Base-by-base conservation (phyloP, 768 basidiomycete genomes). In the Paxillus involutus region DNA sequence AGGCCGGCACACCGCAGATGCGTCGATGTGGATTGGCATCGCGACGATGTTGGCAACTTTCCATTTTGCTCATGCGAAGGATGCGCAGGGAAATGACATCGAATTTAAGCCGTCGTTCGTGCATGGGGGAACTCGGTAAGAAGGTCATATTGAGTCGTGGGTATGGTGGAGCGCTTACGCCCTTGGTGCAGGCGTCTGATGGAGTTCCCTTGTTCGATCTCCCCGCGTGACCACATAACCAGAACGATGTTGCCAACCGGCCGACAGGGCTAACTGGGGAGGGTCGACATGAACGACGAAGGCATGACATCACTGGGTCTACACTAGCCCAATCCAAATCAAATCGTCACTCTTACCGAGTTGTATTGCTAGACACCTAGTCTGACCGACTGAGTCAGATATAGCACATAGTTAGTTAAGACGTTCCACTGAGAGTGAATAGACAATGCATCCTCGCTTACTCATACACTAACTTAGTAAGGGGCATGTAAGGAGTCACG, bases 1-100 rank as follows among this genome's bases (percentile, higher is more conserved):
- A 53, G 52, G 70, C 2, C 50, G 61, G 16, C 52, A 66, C 44
- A 43, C 67, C 2, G 70, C 66, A 1, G 60, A 63, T n/a, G 55
- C 55, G 3, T 63, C 59, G 19, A 26, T 71, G 6, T 71, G 59
- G 63, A 59, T 62, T 11, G 57, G 56, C 4, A 60, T 66, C 19
- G 64, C 56, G 2, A 63, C 57, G 29, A 57, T 69, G 24, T 56
- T 71, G 13, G 49, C 63, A 14, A 46, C 61, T 7, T 56, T 69
- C 45, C 21, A 52, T 7, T 63, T 71, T 32, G 33, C 51, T 16
- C 55, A 49, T 41, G 53, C 61, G 7, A 44, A 58, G 14, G 68
- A 63, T 43, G 57, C 59, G 9, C 43, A 62, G 12, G 70, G 70
- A 14, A 57, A 55, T 7, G 58, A 55, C 12, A 59, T 71, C 12